A percentile compares a stretch with the other conserved stretches of the same genome.
phyloP scores from a whole-genome alignment of 345 rosid genomes.

The Eucalyptus virginea region DNA sequence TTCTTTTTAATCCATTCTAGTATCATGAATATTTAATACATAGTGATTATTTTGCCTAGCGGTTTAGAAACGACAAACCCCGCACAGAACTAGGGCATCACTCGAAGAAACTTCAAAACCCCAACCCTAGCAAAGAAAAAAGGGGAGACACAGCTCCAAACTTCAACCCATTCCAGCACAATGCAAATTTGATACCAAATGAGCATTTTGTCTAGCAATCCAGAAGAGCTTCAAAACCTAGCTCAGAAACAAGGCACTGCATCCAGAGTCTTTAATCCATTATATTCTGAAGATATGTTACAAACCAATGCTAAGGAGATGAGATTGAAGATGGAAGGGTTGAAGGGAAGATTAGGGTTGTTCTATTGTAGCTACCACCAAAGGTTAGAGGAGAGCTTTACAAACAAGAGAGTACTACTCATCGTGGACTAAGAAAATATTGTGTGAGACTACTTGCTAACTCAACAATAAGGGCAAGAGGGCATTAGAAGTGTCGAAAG shows the following conservation, averaged over 20 bases:
- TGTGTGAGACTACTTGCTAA: too few species aligned
- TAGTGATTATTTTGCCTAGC: neutral
- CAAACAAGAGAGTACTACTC: too few species aligned
- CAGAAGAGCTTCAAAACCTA: neutral
- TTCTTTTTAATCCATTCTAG: neutral
- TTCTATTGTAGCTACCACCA: too few species aligned
- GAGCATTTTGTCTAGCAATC: neutral
- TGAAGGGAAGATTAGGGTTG: too few species aligned
- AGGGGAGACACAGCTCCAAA: neutral
- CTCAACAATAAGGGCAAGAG: too few species aligned
- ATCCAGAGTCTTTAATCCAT: neutral
- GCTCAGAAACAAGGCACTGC: neutral
- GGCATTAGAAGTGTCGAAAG: too few species aligned
- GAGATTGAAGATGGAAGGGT: neutral
- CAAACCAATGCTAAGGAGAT: neutral
- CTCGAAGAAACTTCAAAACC: neutral
- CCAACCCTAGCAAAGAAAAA: neutral
- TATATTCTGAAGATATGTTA: neutral
- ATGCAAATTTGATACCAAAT: neutral
- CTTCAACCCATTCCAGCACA: neutral
- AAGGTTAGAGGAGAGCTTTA: too few species aligned
- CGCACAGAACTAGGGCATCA: fast-evolving
- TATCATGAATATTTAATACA: neutral
- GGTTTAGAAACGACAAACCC: neutral
- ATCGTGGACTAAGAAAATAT: too few species aligned